Base-by-base conservation (phyloP, 2,329 filamentous ascomycete species). In the Camillea tinctor region DNA sequence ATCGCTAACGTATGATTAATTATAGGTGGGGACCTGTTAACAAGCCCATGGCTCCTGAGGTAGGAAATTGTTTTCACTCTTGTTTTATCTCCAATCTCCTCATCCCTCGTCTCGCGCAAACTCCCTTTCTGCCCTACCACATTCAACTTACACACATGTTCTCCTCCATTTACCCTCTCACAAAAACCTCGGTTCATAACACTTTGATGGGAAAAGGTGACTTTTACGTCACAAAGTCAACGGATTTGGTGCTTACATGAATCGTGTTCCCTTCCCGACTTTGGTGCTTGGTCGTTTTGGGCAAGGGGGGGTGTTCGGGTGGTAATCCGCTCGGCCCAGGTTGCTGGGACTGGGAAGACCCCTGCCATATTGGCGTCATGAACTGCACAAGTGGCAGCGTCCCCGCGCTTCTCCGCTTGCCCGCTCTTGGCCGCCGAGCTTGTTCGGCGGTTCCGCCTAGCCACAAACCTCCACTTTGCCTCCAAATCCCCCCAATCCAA, bases 1-100 rank as follows among this genome's bases (percentile, higher is more conserved):
- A 49, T 60, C 51, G 65, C 71, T 77, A 70, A 76, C 71, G 64
- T 51, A 36, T 22, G 11, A 30, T 60, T 58, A 50, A 54, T 65
- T 57, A 56, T 61, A 83, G 81, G 80, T 98, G 95, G 95, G 95
- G 95, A 73, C 94, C 95, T 59, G 95, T 99, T 70, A 99, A 99
- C 86, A 98, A 98, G 87, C 91, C 94, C 75, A 99, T 99, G 95
- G 89, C 87, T 69, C 87, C 93, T 71, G 93, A 98, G 78, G 95
- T 98, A 89, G 88, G 91, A 81, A 50, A 21, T 50, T 30, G 26
- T 30, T 30, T 2, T 30, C 7, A 11, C 7, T 11, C 7, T 30
- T 4, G 26, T 30, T 30, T 30, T 30, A 11, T 9, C 13, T 9
- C 6, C 26, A 30, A 30, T 30, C 2, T 30, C 26, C 26, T 26